Evolutionary conservation across 257 asterid species (phyloP), one percentile per base, ranked within the genome.

Genomic region (Rhazya stricta): DNA sequence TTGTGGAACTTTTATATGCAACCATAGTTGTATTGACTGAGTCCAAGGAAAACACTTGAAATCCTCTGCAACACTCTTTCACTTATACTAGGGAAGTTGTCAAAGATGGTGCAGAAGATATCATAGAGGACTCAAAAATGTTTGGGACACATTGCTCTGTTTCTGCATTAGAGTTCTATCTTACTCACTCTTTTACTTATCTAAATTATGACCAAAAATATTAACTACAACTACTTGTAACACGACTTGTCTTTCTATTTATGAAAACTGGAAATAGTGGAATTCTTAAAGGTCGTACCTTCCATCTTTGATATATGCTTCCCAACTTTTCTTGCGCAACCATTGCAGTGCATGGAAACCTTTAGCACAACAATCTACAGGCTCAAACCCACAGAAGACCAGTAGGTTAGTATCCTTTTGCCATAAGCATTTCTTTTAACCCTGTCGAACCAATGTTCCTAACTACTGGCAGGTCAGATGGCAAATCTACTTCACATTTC

Each of bases 261-360:
- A 41, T 41, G 58, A 23, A 13, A 67, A 34, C 41, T 2, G 50
- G 53, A 41, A 67, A 13, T 23, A 9, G 73, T n/a, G 7, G 5
- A 43, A 8, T 2, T 51, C n/a, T n/a, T 1, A 51, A 51, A 51
- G 19, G 62, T 1, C 63, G 11, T 81, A 81, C 84, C 84, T 81
- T 79, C 83, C 78, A 81, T 84, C 81, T 88, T 91, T n/a, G 94
- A 84, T 41, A 91, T 85, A 48, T 91, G 96, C 76, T 89, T 91
- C 88, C 81, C 82, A n/a, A 91, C 91, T 80, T 81, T 87, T 76
- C 91, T 91, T 36, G 96, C 96, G 54, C 96, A 91, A 45, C 96
- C 96, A 83, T 85, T 79, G 72, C 96, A 91, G 42, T 91, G 96
- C 87, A 91, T 91, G 41, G 88, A 82, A 21, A 91, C 95, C 76